phyloP scores from a whole-genome alignment of 495 filamentous ascomycete species.

The Cryomyces minteri region DNA sequence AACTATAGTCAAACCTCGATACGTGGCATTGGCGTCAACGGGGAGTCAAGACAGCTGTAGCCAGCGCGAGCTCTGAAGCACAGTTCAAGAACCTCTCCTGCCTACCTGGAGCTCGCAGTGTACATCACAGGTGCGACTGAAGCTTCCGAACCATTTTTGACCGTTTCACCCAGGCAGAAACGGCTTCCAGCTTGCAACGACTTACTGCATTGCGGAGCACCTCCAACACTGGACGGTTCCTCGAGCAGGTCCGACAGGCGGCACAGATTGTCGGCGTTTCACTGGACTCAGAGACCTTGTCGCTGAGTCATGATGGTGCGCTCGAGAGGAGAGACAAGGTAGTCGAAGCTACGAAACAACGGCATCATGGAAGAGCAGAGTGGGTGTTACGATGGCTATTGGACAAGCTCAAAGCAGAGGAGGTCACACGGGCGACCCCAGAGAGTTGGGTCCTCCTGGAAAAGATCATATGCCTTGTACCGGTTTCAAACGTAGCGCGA shows the following conservation, averaged over 20 bases:
- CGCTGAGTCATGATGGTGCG: not conserved
- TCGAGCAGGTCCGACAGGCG: slow-evolving; percentile 10
- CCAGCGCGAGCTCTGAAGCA: too few relatives aligned
- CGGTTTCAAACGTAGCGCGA: slow-evolving; percentile 6
- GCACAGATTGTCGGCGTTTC: not conserved
- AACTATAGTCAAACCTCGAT: too few relatives aligned
- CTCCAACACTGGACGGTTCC: too few relatives aligned
- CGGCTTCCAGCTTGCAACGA: too few relatives aligned
- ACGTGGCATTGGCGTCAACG: too few relatives aligned
- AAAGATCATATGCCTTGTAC: slow-evolving; percentile 6
- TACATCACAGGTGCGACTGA: too few relatives aligned
- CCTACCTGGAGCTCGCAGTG: too few relatives aligned
- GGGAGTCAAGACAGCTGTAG: too few relatives aligned
- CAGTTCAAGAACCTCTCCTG: too few relatives aligned
- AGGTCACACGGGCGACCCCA: slow-evolving; percentile 7
- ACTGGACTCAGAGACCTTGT: not conserved
- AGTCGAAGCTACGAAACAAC: not conserved
- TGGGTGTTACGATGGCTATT: slow-evolving; percentile 52
- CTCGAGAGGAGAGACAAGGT: not conserved
- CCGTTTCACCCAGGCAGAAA: too few relatives aligned
- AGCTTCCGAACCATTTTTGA: too few relatives aligned
- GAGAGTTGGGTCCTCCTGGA: slow-evolving; percentile 10
- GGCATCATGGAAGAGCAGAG: slow-evolving; percentile 30
- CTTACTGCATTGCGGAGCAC: too few relatives aligned
- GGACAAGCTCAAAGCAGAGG: slow-evolving; percentile 32